phyloP scores from a whole-genome alignment of 2,329 filamentous ascomycete genomes.

The Sclerotinia sclerotiorum region DNA sequence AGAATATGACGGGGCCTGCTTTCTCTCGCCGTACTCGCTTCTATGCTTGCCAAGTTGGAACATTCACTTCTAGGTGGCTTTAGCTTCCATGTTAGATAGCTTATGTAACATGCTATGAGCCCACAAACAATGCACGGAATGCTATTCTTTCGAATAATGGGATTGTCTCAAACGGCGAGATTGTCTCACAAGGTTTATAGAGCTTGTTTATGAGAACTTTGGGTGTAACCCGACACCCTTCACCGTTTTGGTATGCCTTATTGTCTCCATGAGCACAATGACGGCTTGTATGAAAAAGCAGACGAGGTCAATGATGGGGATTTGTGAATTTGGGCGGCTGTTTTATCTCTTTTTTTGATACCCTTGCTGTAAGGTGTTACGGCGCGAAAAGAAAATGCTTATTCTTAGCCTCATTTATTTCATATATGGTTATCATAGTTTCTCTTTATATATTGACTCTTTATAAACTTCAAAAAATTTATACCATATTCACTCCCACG shows the following conservation, averaged over 20 bases:
- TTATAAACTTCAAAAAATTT: slow-evolving; percentile 4
- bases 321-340: neutral
- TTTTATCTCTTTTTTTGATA: slow-evolving; percentile 20
- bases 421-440: neutral
- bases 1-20: neutral
- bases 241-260: neutral
- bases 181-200: neutral
- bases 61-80: neutral
- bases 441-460: neutral
- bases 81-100: neutral
- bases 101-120: neutral
- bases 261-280: neutral
- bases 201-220: neutral
- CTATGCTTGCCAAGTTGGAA: neutral
- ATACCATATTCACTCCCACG: neutral
- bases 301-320: neutral
- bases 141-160: neutral
- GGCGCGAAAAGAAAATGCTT: slow-evolving; percentile 12
- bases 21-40: neutral
- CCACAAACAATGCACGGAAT: neutral
- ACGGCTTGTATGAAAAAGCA: slow-evolving; percentile 5
- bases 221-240: neutral
- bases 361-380: slow-evolving; percentile 23
- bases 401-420: neutral
- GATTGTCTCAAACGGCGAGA: neutral